Percentiles rank a stretch among this genome's conserved stretches.
phyloP scores from a whole-genome alignment of 495 filamentous ascomycete species.

The Oidiodendron maius region DNA sequence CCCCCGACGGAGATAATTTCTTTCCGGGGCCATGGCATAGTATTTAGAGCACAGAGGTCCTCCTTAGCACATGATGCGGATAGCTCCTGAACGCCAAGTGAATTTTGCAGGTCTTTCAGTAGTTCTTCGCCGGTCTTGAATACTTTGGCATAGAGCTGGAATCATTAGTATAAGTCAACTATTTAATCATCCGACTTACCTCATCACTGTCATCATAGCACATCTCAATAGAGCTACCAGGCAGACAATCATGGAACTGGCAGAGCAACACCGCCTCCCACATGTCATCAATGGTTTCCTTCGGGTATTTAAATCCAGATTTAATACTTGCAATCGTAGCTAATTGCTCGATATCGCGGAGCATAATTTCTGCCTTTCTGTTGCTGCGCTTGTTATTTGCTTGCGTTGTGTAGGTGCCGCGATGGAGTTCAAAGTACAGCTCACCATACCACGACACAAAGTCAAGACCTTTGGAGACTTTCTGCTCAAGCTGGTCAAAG shows the following conservation, averaged over 20 bases:
- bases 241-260: conserved; percentile 96
- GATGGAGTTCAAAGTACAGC: conserved; percentile 94
- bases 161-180: conserved; percentile 20
- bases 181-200: conserved; percentile 8
- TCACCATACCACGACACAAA: conserved; percentile 97
- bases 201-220: conserved; percentile 89
- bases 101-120: conserved; percentile 54
- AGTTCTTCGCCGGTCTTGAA: conserved; percentile 69
- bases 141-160: conserved; percentile 66
- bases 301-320: conserved; percentile 80
- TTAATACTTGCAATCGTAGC: conserved; percentile 78
- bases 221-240: conserved; percentile 95
- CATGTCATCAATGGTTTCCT: conserved; percentile 83
- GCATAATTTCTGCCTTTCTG: conserved; percentile 72
- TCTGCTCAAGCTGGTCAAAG: conserved; percentile 76
- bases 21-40: conserved; percentile 73
- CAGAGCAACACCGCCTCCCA: conserved; percentile 85
- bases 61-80: conserved; percentile 46
- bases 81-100: conserved; percentile 33
- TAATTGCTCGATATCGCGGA: conserved; percentile 84
- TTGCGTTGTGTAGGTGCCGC: conserved; percentile 95
- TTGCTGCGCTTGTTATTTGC: conserved; percentile 96
- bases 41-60: conserved; percentile 60
- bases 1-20: conserved; percentile 61
- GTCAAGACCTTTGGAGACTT: conserved; percentile 61